Conservation (phyloP, 2,329 filamentous ascomycete species). For the Colletotrichum sp. region DNA sequence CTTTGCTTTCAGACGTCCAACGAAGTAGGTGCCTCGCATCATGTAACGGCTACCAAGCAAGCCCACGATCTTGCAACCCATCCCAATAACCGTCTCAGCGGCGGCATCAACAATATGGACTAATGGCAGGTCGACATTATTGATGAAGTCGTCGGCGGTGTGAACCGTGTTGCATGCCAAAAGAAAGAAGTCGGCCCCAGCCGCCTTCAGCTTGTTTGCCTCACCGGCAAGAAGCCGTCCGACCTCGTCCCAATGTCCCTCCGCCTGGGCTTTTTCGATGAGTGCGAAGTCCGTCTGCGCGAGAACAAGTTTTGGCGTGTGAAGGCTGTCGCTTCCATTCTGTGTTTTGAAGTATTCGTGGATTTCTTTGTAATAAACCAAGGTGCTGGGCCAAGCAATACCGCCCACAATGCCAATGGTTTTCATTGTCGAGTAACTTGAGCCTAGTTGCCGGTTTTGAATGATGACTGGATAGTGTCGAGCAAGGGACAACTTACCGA, state of each 20-base stretch:
- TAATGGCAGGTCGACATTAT: not conserved
- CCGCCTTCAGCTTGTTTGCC: not conserved
- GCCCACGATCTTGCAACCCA: not conserved
- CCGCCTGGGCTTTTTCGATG: not conserved
- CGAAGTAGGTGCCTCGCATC: not conserved
- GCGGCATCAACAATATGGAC: not conserved
- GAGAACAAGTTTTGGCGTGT: not conserved
- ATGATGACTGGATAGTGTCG: not conserved
- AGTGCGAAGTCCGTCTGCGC: not conserved
- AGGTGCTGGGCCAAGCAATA: not conserved
- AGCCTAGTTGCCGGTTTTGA: not conserved
- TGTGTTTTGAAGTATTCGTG: not conserved
- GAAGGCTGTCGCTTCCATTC: not conserved
- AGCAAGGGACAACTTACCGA: not conserved
- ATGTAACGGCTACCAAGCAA: not conserved
- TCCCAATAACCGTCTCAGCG: not conserved
- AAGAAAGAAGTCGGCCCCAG: not conserved
- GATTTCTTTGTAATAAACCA: not conserved
- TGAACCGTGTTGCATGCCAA: not conserved
- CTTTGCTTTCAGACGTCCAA: not conserved
- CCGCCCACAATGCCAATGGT: not conserved
- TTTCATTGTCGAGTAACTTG: not conserved
- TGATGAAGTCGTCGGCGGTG: not conserved
- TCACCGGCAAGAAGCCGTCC: not conserved
- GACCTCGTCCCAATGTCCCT: not conserved